phyloP scores from a whole-genome alignment of 306 rosid species.

The Cicer judaicum region DNA sequence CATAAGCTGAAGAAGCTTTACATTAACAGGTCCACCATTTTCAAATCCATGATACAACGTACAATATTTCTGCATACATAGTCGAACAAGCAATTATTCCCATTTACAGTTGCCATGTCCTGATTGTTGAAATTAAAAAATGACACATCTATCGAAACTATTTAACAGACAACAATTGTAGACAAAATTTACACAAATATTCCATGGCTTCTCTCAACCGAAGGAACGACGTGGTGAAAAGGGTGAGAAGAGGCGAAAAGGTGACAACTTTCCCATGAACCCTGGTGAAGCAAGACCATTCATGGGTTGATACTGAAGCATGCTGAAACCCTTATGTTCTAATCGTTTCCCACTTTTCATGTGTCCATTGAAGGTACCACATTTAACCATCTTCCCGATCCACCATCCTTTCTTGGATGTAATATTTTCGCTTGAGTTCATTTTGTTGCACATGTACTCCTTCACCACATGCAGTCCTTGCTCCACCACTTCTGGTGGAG shows the following conservation, averaged over 20 bases:
- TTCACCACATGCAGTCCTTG: constrained; percentile 69
- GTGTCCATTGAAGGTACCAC: constrained; percentile 60
- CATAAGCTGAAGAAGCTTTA: neutral
- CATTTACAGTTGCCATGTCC: neutral
- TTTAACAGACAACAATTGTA: neutral
- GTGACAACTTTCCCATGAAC: constrained; percentile 70
- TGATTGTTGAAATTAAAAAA: neutral
- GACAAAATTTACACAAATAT: neutral
- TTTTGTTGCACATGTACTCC: constrained; percentile 66
- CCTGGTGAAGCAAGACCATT: constrained; percentile 79
- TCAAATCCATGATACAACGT: neutral
- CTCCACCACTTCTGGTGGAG: constrained; percentile 70
- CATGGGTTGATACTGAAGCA: constrained; percentile 63
- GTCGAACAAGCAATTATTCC: neutral
- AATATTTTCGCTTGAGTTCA: constrained; percentile 51
- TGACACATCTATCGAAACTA: neutral
- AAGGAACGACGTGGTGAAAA: constrained; percentile 70
- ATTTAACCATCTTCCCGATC: constrained; percentile 69
- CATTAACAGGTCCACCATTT: neutral
- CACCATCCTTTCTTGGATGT: constrained; percentile 64
- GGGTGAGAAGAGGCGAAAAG: constrained; percentile 80
- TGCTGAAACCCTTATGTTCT: constrained; percentile 52
- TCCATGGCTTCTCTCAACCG: constrained; percentile 44
- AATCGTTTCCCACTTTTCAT: constrained; percentile 14
- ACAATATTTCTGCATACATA: neutral